Conservation (phyloP, 805 yeast species). For the Starmerella bombicola region DNA sequence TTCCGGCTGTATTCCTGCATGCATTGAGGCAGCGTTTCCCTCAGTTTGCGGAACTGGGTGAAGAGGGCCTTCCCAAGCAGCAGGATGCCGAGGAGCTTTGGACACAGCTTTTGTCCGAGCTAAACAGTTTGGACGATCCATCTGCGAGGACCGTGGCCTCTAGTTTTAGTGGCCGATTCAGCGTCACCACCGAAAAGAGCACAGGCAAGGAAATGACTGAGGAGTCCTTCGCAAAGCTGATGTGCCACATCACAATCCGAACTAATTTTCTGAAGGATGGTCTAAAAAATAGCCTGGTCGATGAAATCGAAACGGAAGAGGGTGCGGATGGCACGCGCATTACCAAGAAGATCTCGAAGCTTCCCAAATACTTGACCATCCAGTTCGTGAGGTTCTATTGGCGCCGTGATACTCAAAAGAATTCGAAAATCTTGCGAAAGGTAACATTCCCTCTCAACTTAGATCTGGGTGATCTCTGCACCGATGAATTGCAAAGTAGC, state of each 20-base stretch:
- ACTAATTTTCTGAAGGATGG: slow-evolving; percentile 89
- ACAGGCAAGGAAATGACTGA: slow-evolving; percentile 29
- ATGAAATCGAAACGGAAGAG: slow-evolving; percentile 50
- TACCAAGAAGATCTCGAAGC: slow-evolving; percentile 44
- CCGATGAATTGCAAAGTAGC: slow-evolving; percentile 56
- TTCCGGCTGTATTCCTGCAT: slow-evolving; percentile 54
- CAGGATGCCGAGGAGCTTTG: slow-evolving; percentile 98
- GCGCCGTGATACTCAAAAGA: slow-evolving; percentile 82
- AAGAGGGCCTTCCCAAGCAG: slow-evolving; percentile 66
- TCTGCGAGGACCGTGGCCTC: slow-evolving; percentile 31
- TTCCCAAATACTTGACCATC: slow-evolving; percentile 80
- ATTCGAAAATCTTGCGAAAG: slow-evolving; percentile 85
- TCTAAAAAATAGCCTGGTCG: slow-evolving; percentile 56
- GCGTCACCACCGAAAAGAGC: slow-evolving; percentile 42
- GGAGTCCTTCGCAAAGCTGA: slow-evolving; percentile 57
- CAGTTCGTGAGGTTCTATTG: slow-evolving; percentile 93
- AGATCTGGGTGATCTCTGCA: slow-evolving; percentile 75
- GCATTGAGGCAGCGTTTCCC: slow-evolving; percentile 53
- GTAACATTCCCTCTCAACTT: slow-evolving; percentile 90
- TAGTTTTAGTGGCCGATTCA: slow-evolving; percentile 50
- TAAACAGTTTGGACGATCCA: slow-evolving; percentile 26
- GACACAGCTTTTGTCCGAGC: slow-evolving; percentile 54
- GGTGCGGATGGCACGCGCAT: slow-evolving; percentile 58
- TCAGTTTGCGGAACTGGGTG: slow-evolving; percentile 69
- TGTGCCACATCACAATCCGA: slow-evolving; percentile 68